Evolutionary conservation across 169 alveolate genomes (phyloP).

Genomic region (Cardiosporidium cionae): DNA sequence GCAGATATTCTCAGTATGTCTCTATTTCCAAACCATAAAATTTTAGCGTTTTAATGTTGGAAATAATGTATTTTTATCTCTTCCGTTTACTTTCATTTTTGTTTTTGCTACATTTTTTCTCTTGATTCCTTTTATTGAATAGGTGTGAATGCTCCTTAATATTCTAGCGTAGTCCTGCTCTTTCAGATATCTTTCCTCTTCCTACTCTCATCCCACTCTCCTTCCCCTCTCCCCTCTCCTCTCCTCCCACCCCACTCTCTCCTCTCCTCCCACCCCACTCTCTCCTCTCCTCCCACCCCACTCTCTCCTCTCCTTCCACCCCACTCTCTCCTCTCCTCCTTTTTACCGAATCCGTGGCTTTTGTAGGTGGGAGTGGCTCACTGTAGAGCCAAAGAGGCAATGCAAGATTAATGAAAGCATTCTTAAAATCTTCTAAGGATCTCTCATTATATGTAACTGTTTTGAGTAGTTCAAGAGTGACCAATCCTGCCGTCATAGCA

Average conservation of each 20-base stretch:
- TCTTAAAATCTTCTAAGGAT: slow-evolving; percentile 66
- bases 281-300: slow-evolving; percentile 57
- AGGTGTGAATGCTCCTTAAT: too few relatives aligned
- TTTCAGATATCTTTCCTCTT: too few relatives aligned
- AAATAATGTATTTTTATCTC: too few relatives aligned
- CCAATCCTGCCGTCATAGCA: slow-evolving; percentile 96
- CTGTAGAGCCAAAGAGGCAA: slow-evolving; percentile 80
- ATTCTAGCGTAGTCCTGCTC: too few relatives aligned
- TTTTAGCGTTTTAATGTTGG: too few relatives aligned
- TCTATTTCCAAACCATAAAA: too few relatives aligned
- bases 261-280: neutral
- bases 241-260: neutral
- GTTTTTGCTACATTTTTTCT: too few relatives aligned
- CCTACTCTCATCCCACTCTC: too few relatives aligned
- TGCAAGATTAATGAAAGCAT: slow-evolving; percentile 89
- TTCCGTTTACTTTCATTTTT: too few relatives aligned
- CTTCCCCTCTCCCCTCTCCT: neutral
- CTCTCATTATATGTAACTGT: slow-evolving; percentile 36
- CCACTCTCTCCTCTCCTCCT: neutral
- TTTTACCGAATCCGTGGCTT: slow-evolving; percentile 45
- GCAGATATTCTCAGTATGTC: too few relatives aligned
- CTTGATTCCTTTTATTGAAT: too few relatives aligned
- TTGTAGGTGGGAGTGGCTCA: slow-evolving; percentile 79
- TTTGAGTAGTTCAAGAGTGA: slow-evolving; percentile 82
- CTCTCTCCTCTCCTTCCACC: slow-evolving; percentile 6